Base-by-base conservation (phyloP, 2,329 filamentous ascomycete genomes). In the Apiospora rasikravindrae region DNA sequence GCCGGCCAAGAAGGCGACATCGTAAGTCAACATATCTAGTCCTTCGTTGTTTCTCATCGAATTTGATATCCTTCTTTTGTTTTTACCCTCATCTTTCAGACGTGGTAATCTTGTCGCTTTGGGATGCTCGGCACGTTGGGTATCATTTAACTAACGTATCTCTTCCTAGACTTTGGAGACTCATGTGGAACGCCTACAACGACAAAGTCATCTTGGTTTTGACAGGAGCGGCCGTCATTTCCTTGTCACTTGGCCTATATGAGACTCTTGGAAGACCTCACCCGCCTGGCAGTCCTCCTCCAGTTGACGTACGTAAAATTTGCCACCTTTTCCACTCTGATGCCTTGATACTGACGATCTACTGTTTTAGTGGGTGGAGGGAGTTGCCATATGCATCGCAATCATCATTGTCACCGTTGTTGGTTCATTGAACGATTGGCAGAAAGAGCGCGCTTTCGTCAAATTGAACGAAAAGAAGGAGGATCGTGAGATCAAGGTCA, bases 161-260 rank as follows among this genome's bases (percentile, higher is more conserved):
- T 37, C 14, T 3, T 6, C 40, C 5, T 22, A 69, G 68, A 8
- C 85, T 93, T 53, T 85, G 88, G 78, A 84, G 83, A 72, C 78
- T 93, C 10, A 85, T 91, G 72, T 94, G 91, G 91, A 88, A 88
- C 73, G 91, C 92, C 2, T 93, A 92, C 80, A 92, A 93, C 75
- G 92, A 94, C 81, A 92, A 92, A 75, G 90, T 94, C 47, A 87
- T 94, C 51, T 91, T 94, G 51, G 82, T 94, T 7, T 83, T 94
- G 73, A 92, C 91, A 0, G 86, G 90, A 47, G 92, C 92, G 13
- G 92, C 92, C 1, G 83, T 91, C 14, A 86, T 94, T 14, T 94
- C 92, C 0, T 82, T 94, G 10, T 90, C 89, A 11, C 84, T 94
- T 14, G 92, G 92, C 13, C 83, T 94, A 1, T 94, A 94, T 76